Evolutionary conservation across 805 yeast species (phyloP).

Genomic region (Spathaspora sp.): DNA sequence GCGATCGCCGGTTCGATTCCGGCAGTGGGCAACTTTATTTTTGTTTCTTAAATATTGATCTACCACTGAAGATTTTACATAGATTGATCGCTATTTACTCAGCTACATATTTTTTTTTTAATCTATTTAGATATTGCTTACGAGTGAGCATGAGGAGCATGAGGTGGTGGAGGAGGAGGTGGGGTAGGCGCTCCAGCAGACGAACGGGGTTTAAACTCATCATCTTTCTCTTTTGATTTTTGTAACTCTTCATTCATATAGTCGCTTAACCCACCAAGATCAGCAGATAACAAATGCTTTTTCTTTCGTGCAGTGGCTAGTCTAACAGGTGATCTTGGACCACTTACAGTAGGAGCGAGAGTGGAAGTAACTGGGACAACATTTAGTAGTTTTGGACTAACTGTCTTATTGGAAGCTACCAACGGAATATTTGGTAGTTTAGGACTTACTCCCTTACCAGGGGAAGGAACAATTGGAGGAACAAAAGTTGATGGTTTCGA

Average conservation of each 20-base stretch:
- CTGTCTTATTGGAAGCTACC: conserved; percentile 6
- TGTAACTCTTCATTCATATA: conserved; percentile 43
- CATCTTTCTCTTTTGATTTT: conserved; percentile 35
- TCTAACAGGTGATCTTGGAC: conserved; percentile 1
- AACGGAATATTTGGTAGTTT: conserved; percentile 13
- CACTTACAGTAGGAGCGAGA: conserved; percentile 16
- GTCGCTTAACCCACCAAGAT: conserved; percentile 27
- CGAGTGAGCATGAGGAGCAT: not conserved
- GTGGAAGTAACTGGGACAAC: conserved; percentile 12
- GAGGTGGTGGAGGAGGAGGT: conserved; percentile 31
- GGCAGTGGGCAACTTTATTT: conserved; percentile 40
- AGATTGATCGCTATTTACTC: not conserved
- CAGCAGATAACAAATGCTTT: conserved; percentile 21
- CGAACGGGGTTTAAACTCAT: conserved; percentile 7
- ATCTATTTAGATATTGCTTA: conserved; percentile 1
- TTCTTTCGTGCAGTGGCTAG: conserved; percentile 22
- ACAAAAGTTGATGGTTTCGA: not conserved
- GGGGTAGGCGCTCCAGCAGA: conserved; percentile 14
- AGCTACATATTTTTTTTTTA: not conserved
- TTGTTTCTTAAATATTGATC: not conserved
- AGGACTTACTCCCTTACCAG: not conserved
- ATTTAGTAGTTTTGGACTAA: conserved; percentile 8
- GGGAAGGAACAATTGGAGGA: conserved; percentile 4
- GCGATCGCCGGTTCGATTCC: conserved; percentile 54
- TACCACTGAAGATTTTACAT: no score